Evolutionary conservation across 2,329 filamentous ascomycete species (phyloP).

Genomic region (Fusarium sp.): DNA sequence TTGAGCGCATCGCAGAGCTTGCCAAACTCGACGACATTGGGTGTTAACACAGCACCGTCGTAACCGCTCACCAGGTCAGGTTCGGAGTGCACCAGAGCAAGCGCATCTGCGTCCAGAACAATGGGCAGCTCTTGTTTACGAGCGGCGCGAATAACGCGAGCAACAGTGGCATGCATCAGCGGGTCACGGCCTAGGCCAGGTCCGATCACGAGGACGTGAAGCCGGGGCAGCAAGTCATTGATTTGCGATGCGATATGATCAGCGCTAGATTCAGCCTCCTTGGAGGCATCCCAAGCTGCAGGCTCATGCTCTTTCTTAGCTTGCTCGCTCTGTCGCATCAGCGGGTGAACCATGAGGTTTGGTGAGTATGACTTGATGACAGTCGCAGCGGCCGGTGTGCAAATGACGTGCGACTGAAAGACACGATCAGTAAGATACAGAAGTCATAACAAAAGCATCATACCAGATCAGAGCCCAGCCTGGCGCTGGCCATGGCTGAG

Average conservation of each 20-base stretch:
- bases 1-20: slow-evolving; percentile 83
- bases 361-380: slow-evolving; percentile 99
- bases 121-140: slow-evolving; percentile 80
- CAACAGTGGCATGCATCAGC: slow-evolving; percentile 90
- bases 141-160: slow-evolving; percentile 83
- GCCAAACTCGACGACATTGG: slow-evolving; percentile 94
- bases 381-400: slow-evolving; percentile 86
- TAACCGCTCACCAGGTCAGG: slow-evolving; percentile 87
- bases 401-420: slow-evolving; percentile 89
- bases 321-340: slow-evolving; percentile 82
- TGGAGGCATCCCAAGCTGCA: slow-evolving; percentile 51
- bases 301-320: slow-evolving; percentile 60
- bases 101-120: slow-evolving; percentile 92
- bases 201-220: slow-evolving; percentile 94
- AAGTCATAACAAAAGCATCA: background rate
- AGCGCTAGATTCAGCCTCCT: slow-evolving; percentile 66
- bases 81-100: slow-evolving; percentile 81
- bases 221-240: slow-evolving; percentile 83
- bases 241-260: slow-evolving; percentile 76
- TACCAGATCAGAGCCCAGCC: slow-evolving; percentile 92
- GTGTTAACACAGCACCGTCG: slow-evolving; percentile 87
- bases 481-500: slow-evolving; percentile 95
- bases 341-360: slow-evolving; percentile 97
- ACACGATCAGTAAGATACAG: slow-evolving; percentile 12
- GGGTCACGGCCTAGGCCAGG: slow-evolving; percentile 92